Base-by-base conservation (phyloP, 495 filamentous ascomycete species). In the Penicillium paxilli region DNA sequence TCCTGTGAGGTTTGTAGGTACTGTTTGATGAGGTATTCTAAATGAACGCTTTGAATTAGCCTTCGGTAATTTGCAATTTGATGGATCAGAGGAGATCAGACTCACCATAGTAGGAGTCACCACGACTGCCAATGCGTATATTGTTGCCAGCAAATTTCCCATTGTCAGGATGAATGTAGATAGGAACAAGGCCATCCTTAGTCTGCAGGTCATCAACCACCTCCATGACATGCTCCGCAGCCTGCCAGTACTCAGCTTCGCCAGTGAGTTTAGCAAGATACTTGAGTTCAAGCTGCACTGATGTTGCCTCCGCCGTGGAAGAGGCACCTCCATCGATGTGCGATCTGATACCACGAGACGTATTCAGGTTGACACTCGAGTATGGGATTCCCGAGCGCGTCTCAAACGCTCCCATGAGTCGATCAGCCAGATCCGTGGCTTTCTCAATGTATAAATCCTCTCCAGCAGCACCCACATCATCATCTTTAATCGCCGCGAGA, bases 361-460 rank as follows among this genome's bases (percentile, higher is more conserved):
- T 88, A 51, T 84, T 87, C 21, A 99, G 74, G 58, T 97, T 96
- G 37, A 99, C 85, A 62, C 90, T 96, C 2, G 94, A 88, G 65
- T 87, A 94, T 6, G 94, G 94, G 14, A 99, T 80, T 2, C 94
- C 95, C 1, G 91, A 89, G 0, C 77, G 72, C 2, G 91, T 90
- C 17, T 96, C 90, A 59, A 92, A 99, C 14, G 94, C 94, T 3
- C 89, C 84, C 49, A 96, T 71, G 17, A 99, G 71, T 25, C 94
- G 82, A 54, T 96, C 89, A 1, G 91, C 94, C 8, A 99, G 78
- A 56, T 98, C 93, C 32, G 90, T 88, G 3, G 94, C 94, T 72
- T 95, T 98, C 66, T 99, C 94, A 21, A 98, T 83, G 63, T 96
- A 99, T 24, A 99, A 72, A 62, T 99, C 94, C 66, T 96, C 90